Conservation (phyloP, 1,284 basidiomycete species). For the Ustilago xerochloae region DNA sequence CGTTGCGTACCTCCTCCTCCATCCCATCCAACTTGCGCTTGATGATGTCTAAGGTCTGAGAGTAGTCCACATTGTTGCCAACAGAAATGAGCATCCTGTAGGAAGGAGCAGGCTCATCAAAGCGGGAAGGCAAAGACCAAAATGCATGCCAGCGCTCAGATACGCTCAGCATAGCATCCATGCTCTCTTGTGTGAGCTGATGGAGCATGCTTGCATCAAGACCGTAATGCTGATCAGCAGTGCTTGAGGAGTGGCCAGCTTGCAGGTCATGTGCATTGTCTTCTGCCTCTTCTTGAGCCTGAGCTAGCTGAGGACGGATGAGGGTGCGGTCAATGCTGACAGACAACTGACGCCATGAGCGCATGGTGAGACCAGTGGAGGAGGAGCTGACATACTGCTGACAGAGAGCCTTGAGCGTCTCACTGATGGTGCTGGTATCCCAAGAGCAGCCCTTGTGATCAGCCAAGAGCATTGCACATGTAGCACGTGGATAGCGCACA, state of each 20-base stretch:
- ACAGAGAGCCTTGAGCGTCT: background rate
- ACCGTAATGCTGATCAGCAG: background rate
- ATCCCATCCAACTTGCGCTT: background rate
- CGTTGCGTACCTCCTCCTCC: background rate
- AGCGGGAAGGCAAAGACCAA: background rate
- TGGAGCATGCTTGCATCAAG: conserved; percentile 1
- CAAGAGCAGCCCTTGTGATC: background rate
- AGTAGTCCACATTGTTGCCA: background rate
- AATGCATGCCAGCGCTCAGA: conserved; percentile 1
- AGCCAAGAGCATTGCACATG: background rate
- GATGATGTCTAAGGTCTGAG: background rate
- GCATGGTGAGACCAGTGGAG: background rate
- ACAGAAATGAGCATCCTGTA: background rate
- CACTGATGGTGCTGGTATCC: background rate
- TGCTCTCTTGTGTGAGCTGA: background rate
- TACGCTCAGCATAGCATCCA: background rate
- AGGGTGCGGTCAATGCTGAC: conserved; percentile 1
- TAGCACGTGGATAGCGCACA: background rate
- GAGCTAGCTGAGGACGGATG: background rate
- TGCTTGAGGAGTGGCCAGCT: background rate
- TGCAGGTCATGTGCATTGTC: conserved; percentile 2
- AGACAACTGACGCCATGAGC: background rate
- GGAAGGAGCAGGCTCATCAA: background rate
- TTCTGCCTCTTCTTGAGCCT: background rate
- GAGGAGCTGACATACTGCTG: background rate